Percentiles rank a stretch among this genome's conserved stretches.
phyloP scores from a whole-genome alignment of 2,329 filamentous ascomycete species.

The Colletotrichum paranaense region DNA sequence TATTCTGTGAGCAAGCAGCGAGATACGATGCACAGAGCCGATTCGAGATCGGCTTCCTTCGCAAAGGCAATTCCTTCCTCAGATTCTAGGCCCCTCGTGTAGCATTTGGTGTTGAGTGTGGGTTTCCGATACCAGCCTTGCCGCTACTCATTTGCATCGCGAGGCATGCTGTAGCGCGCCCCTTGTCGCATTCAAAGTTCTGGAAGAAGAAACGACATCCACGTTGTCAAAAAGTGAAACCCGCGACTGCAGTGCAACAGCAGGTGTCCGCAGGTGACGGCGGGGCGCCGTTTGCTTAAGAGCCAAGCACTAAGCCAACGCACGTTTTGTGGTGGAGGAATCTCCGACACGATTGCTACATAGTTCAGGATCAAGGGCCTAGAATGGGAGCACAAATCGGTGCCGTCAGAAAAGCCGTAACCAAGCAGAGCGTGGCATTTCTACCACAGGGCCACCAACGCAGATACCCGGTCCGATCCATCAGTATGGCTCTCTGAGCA shows the following conservation, averaged over 20 bases:
- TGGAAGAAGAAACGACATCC: not conserved
- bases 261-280: constrained; percentile 10
- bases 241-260: constrained; percentile 9
- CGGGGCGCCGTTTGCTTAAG: constrained; percentile 6
- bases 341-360: not conserved
- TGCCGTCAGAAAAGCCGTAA: not conserved
- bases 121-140: constrained; percentile 6
- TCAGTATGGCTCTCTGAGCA: constrained; percentile 20
- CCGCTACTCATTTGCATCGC: not conserved
- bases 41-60: not conserved
- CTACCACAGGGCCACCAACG: not conserved
- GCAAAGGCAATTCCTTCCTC: not conserved
- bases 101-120: not conserved
- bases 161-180: not conserved
- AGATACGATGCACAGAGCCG: not conserved
- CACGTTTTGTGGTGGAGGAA: not conserved
- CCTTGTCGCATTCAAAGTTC: not conserved
- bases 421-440: not conserved
- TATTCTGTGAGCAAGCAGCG: not conserved
- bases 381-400: not conserved
- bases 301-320: constrained; percentile 4
- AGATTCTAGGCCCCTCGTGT: not conserved
- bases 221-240: constrained; percentile 25
- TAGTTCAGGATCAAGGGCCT: constrained; percentile 19
- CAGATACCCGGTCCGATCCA: not conserved